Base-by-base conservation (phyloP, 2,329 filamentous ascomycete species). In the Penicillium aurantiogriseum region DNA sequence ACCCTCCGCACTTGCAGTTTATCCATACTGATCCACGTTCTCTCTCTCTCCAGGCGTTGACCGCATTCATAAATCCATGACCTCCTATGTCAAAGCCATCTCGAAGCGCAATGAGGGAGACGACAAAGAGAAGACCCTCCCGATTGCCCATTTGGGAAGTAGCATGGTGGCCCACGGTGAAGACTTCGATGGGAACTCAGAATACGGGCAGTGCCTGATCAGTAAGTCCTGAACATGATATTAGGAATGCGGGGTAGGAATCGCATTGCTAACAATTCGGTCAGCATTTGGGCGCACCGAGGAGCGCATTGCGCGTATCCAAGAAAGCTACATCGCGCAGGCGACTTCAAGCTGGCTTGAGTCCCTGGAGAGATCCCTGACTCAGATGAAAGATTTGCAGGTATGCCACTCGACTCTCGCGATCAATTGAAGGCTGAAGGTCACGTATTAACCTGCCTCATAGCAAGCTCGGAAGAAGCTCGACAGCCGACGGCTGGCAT, bases 301-400 rank as follows among this genome's bases (percentile, higher is more conserved):
- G 71, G 93, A 97, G 78, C 87, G 90, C 51, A 83, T 97, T 63
- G 90, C 90, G 11, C 86, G 91, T 47, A 84, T 91, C 55, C 93
- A 97, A 75, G 93, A 96, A 72, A 85, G 82, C 25, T 96, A 93
- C 69, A 85, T 91, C 45, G 82, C 85, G 35, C 85, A 90, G 67
- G 88, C 91, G 61, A 95, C 89, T 17, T 83, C 85, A 35, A 89
- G 85, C 72, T 97, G 93, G 93, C 81, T 96, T 57, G 92, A 97
- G 73, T 92, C 90, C n/a, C 80, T 96, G 23, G 93, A 97, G 74
- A 83, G 92, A 64, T 95, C 89, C 27, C 77, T 96, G 51, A 88
- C 91, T 36, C 94, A 96, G 83, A 93, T 97, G 91, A 97, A 96
- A 74, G 94, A 97, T 71, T 97, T 96, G 69, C 92, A 97, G 83